Conservation (phyloP, 140 eudicot species). For the Bidens hawaiensis region DNA sequence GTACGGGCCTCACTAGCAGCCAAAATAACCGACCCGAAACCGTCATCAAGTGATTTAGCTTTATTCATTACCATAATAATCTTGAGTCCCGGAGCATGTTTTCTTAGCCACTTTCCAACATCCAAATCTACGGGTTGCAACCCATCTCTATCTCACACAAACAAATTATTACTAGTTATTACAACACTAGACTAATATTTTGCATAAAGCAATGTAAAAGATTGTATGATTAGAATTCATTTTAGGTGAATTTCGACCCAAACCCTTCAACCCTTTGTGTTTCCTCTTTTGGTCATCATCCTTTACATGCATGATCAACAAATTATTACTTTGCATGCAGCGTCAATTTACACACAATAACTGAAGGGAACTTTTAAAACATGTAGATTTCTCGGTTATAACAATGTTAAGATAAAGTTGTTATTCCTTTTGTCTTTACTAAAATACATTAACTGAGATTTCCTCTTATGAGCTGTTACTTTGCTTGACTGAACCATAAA, state of each 20-base stretch:
- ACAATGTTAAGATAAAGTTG: not conserved
- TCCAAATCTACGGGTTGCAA: slow-evolving; percentile 91
- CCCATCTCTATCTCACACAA: slow-evolving; percentile 59
- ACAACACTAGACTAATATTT: not conserved
- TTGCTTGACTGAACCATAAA: not conserved
- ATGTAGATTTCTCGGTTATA: not conserved
- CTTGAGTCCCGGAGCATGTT: slow-evolving; percentile 72
- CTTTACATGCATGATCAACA: not conserved
- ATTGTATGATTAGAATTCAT: not conserved
- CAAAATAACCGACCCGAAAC: slow-evolving; percentile 61
- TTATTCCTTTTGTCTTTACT: not conserved
- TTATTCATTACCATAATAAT: slow-evolving; percentile 84
- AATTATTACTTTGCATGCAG: not conserved
- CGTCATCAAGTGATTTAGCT: slow-evolving; percentile 77
- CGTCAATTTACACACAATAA: not conserved
- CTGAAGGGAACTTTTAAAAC: not conserved
- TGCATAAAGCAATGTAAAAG: not conserved
- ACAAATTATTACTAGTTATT: not conserved
- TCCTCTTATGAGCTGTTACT: not conserved
- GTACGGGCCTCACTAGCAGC: slow-evolving; percentile 83
- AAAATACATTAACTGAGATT: not conserved
- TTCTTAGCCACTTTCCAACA: slow-evolving; percentile 95
- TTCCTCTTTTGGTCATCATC: not conserved
- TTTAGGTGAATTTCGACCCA: not conserved
- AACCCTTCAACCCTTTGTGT: not conserved